Percentiles rank a stretch among this genome's conserved stretches.
phyloP scores from a whole-genome alignment of 345 rosid genomes.

The Combretum micranthum region DNA sequence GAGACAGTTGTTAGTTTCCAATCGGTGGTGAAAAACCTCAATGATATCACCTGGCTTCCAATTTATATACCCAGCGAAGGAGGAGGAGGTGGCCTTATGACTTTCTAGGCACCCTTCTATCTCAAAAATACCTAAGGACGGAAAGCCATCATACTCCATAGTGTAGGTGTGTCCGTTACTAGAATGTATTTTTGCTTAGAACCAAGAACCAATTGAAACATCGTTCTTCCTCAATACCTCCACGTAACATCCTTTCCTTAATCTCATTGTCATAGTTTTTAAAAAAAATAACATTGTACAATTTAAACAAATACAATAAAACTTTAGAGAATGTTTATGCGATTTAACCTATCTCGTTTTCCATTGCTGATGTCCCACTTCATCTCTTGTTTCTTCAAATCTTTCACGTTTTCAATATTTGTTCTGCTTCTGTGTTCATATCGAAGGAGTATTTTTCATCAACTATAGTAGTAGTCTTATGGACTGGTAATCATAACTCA shows the following conservation, averaged over 20 bases:
- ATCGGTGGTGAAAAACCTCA: slow-evolving; percentile 41
- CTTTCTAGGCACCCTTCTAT: slow-evolving; percentile 52
- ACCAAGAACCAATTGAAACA: slow-evolving; percentile 46
- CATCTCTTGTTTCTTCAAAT: too few species aligned
- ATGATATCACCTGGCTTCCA: slow-evolving; percentile 56
- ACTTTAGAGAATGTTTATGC: too few species aligned
- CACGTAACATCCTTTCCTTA: slow-evolving; percentile 50
- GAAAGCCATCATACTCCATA: slow-evolving; percentile 28
- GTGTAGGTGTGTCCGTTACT: slow-evolving; percentile 52
- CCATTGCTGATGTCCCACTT: too few species aligned
- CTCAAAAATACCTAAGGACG: not conserved
- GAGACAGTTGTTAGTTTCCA: slow-evolving; percentile 50
- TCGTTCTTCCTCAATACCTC: slow-evolving; percentile 49
- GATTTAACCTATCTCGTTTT: too few species aligned
- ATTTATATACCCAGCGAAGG: slow-evolving; percentile 15
- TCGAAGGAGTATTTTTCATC: too few species aligned
- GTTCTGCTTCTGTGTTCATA: too few species aligned
- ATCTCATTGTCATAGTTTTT: slow-evolving; percentile 41
- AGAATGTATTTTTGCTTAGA: slow-evolving; percentile 41
- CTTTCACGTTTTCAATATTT: too few species aligned
- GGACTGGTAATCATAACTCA: too few species aligned
- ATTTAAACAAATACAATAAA: too few species aligned
- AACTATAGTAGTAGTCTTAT: too few species aligned
- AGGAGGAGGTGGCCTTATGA: slow-evolving; percentile 54
- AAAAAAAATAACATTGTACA: too few species aligned